Evolutionary conservation across 257 asterid genomes (phyloP), one percentile per base, ranked within the genome.

Genomic region (Salvia miltiorrhiza): DNA sequence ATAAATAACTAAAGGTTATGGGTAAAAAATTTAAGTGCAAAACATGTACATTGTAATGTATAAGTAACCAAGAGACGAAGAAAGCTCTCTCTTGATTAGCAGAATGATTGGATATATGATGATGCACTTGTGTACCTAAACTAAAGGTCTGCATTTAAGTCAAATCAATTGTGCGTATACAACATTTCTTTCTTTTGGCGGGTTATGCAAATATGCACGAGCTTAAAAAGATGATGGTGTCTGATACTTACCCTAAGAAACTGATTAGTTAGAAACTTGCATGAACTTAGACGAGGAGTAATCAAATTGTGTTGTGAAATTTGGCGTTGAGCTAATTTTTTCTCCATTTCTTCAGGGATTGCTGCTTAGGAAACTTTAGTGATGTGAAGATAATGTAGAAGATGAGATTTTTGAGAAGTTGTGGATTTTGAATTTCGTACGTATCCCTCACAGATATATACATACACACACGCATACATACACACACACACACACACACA

Each of bases 291-390:
- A 32, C 39, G 32, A 73, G n/a, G 44, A 44, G 26, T 35, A 20
- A 37, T 35, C 45, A 56, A 9, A 23, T 19, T 7, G 53, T 6
- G 24, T 54, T 12, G 9, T 8, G 9, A 6, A 7, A 7, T 37
- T 37, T 9, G 11, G 11, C 12, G 2, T 37, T 37, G 43, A 37
- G 43, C 43, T 37, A 37, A 37, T 37, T 2, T 52, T 62, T n/a
- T 67, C 21, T 78, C 75, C 55, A 37, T 65, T 70, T 79, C 59
- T 74, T 67, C 95, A 89, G 96, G 96, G 64, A 84, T 89, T 78
- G 92, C 96, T 83, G 86, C 96, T 52, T 85, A 89, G 92, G 80
- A 64, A 61, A 63, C 70, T 57, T 81, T 74, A 71, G 78, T 70
- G 63, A 37, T 80, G 72, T 33, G 82, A 72, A 75, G 87, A 83